Conservation (phyloP, 306 rosid species). For the Arachis stenosperma region DNA sequence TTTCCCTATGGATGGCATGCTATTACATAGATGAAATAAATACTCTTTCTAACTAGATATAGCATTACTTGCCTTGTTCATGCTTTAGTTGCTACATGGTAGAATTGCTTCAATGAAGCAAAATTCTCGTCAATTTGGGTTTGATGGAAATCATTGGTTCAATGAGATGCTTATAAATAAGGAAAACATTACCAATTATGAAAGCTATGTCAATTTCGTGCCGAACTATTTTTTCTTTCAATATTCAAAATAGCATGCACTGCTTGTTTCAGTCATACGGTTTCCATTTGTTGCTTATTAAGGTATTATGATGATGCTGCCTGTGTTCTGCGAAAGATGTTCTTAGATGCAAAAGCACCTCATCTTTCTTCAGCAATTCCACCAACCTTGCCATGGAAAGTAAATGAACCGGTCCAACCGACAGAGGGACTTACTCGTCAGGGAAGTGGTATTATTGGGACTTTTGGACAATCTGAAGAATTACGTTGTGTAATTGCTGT, state of each 20-base stretch:
- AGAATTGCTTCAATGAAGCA: neutral
- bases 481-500: constrained; percentile 92
- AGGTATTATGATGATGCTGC: constrained; percentile 98
- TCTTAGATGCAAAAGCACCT: constrained; percentile 95
- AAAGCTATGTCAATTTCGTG: constrained; percentile 1
- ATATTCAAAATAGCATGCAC: too few relatives aligned
- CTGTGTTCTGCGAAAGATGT: constrained; percentile 89
- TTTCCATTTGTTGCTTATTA: constrained; percentile 32
- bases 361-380: constrained; percentile 96
- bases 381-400: constrained; percentile 93
- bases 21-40: neutral
- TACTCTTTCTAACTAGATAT: constrained; percentile 13
- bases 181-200: neutral
- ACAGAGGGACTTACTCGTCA: constrained; percentile 93
- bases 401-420: constrained; percentile 78
- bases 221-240: neutral
- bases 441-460: constrained; percentile 95
- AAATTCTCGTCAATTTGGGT: neutral
- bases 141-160: too few relatives aligned
- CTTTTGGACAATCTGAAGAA: constrained; percentile 94
- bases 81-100: neutral
- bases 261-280: neutral
- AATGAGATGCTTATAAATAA: too few relatives aligned
- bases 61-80: neutral
- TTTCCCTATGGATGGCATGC: neutral